A percentile compares a stretch with the other conserved stretches of the same genome.
These are phyloP conservation scores for Colletotrichum melonis DNA, from an alignment of 2,329 filamentous ascomycete genomes.

Conservation along the genomic window DNA sequence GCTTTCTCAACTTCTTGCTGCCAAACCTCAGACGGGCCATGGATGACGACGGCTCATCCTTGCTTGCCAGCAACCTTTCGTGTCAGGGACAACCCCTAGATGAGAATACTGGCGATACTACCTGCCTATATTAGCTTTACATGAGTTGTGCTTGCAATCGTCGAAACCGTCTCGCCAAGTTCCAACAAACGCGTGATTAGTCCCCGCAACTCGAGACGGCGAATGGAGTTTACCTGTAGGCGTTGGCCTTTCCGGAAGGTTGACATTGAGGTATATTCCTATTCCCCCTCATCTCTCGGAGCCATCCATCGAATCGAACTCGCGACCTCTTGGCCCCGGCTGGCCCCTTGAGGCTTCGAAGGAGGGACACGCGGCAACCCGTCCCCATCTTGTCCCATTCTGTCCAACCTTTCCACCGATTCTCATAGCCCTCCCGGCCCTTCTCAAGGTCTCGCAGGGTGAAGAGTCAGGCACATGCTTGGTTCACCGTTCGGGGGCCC, in stretches of 20 bases:
- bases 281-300: neutral
- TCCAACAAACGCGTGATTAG: neutral
- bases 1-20: neutral
- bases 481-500: neutral
- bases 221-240: neutral
- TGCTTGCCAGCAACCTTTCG: constrained; percentile 1
- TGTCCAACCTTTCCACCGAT: neutral
- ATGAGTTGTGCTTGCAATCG: neutral
- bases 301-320: neutral
- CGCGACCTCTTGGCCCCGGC: neutral
- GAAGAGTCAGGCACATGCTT: constrained; percentile 17
- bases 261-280: neutral
- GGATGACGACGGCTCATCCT: constrained; percentile 13
- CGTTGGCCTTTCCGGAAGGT: neutral
- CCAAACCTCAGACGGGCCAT: neutral
- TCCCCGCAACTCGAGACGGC: neutral
- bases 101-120: neutral
- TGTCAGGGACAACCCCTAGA: constrained; percentile 9
- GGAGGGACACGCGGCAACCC: neutral
- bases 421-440: neutral
- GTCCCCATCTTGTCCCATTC: neutral
- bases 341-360: neutral
- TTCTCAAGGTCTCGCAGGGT: constrained; percentile 4
- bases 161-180: neutral
- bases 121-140: constrained; percentile 20